phyloP scores from a whole-genome alignment of 495 filamentous ascomycete genomes.

The Penicillium maclennaniae region DNA sequence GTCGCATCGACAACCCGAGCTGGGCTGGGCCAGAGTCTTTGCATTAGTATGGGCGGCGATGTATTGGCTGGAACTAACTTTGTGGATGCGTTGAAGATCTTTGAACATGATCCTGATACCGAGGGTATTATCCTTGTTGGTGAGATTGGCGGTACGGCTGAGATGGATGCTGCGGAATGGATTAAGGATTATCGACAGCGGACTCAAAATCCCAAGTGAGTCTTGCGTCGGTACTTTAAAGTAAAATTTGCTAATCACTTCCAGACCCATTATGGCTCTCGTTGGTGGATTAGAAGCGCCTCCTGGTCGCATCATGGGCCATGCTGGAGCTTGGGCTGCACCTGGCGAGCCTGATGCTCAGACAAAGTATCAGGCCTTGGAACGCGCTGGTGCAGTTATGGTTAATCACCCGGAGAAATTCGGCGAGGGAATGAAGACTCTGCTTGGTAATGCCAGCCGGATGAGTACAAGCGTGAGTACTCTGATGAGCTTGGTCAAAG shows the following conservation, averaged over 20 bases:
- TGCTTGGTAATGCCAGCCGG: slow-evolving; percentile 37
- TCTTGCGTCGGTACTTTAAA: neutral
- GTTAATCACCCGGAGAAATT: slow-evolving; percentile 81
- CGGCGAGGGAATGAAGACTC: slow-evolving; percentile 62
- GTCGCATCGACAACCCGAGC: slow-evolving; percentile 78
- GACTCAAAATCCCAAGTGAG: slow-evolving; percentile 63
- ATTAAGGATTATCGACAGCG: slow-evolving; percentile 64
- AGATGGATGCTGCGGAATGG: slow-evolving; percentile 79
- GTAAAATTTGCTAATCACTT: slow-evolving; percentile 2
- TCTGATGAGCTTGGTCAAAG: neutral
- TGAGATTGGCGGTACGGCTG: slow-evolving; percentile 79
- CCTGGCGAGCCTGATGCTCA: slow-evolving; percentile 62
- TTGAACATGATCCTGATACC: slow-evolving; percentile 72
- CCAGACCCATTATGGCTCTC: slow-evolving; percentile 74
- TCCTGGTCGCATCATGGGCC: slow-evolving; percentile 76
- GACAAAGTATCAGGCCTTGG: slow-evolving; percentile 64
- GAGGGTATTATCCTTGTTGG: slow-evolving; percentile 80
- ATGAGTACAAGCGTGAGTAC: slow-evolving; percentile 28
- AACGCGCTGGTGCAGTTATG: slow-evolving; percentile 67
- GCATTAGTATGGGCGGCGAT: slow-evolving; percentile 87
- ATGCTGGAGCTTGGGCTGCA: slow-evolving; percentile 75
- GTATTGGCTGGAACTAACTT: slow-evolving; percentile 78
- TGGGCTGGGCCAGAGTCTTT: slow-evolving; percentile 80
- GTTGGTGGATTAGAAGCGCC: slow-evolving; percentile 67
- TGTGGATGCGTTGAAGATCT: slow-evolving; percentile 68